Conservation (phyloP, 441 rosid species). For the Euphorbia corollata region DNA sequence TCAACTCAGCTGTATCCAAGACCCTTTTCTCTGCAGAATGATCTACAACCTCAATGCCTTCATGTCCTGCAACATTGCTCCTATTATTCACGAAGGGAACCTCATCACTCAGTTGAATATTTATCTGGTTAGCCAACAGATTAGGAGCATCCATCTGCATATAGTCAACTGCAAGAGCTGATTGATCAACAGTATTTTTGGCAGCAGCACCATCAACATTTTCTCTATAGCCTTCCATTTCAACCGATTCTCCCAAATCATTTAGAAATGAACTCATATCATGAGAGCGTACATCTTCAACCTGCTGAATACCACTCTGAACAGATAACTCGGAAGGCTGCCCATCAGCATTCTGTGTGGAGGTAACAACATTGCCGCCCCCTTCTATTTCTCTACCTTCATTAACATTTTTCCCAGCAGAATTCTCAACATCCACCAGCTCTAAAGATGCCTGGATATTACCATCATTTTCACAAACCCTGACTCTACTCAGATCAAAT, state of each 20-base stretch:
- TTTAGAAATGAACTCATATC: conserved; percentile 30
- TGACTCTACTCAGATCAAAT: conserved; percentile 59
- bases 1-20: conserved; percentile 36
- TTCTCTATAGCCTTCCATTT: conserved; percentile 41
- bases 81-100: conserved; percentile 26
- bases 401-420: conserved; percentile 26
- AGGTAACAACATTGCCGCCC: conserved; percentile 27
- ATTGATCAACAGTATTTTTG: conserved; percentile 16
- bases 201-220: conserved; percentile 34
- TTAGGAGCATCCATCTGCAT: conserved; percentile 28
- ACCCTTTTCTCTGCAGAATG: conserved; percentile 24
- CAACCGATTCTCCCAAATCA: conserved; percentile 32
- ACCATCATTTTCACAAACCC: conserved; percentile 37
- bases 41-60: conserved; percentile 31
- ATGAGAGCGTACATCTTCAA: conserved; percentile 22
- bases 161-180: conserved; percentile 22
- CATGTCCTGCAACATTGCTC: conserved; percentile 27
- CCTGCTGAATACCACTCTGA: conserved; percentile 31
- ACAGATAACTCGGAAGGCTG: conserved; percentile 32
- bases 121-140: conserved; percentile 27
- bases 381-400: conserved; percentile 37
- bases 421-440: conserved; percentile 33
- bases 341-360: conserved; percentile 31
- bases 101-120: conserved; percentile 29
- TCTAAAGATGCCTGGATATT: conserved; percentile 35